Conservation (phyloP, 208 protist species). For the Plasmodiophora brassicae region DNA sequence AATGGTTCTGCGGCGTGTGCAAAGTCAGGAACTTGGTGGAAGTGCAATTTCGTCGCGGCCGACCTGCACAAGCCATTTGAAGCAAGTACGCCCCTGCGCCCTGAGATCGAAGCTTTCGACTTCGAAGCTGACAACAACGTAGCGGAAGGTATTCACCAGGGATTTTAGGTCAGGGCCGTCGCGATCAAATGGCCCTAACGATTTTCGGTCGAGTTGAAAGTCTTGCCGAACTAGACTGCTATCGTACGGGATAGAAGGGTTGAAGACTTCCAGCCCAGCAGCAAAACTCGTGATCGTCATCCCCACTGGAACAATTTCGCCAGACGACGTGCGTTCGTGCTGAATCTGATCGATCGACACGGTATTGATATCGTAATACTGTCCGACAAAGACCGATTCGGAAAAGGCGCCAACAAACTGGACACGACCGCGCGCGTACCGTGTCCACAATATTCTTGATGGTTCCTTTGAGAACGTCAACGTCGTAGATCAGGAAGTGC, state of each 20-base stretch:
- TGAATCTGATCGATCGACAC: neutral
- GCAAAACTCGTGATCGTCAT: constrained; percentile 11
- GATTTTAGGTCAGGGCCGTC: neutral
- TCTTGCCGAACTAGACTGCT: neutral
- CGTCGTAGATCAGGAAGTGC: neutral
- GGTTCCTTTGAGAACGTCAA: neutral
- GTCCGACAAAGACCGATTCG: too few species aligned
- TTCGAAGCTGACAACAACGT: neutral
- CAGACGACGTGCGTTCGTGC: neutral
- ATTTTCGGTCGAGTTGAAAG: neutral
- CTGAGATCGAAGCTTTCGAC: constrained; percentile 10
- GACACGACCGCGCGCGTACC: neutral
- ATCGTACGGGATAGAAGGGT: neutral
- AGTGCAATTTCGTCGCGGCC: neutral
- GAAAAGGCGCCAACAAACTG: neutral
- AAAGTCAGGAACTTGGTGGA: neutral
- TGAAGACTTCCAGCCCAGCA: neutral
- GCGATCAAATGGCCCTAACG: neutral
- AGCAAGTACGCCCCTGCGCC: neutral
- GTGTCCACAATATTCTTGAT: neutral
- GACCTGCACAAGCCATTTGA: neutral
- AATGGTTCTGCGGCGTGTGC: neutral
- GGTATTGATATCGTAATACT: neutral
- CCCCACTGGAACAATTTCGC: neutral
- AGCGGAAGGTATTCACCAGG: neutral